These are phyloP conservation scores for Xylariales sp. DNA, from an alignment of 2,329 filamentous ascomycete species.

Conservation along the genomic window DNA sequence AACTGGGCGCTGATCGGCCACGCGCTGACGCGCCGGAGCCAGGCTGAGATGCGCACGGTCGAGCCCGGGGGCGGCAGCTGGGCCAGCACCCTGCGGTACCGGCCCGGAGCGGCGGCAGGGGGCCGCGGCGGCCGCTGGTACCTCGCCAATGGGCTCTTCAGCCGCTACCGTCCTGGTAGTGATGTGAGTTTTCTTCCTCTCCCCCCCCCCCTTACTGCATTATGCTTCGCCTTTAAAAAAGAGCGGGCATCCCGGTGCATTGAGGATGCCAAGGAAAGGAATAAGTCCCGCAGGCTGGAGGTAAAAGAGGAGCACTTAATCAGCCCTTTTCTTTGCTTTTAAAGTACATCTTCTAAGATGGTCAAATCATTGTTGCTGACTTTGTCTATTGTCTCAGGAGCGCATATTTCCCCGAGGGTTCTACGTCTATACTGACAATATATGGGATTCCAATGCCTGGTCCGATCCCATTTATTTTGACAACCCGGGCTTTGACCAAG, in stretches of 20 bases:
- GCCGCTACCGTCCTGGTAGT: slow-evolving; percentile 33
- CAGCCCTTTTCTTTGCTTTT: too few relatives aligned
- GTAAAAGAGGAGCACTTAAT: too few relatives aligned
- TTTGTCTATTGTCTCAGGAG: too few relatives aligned
- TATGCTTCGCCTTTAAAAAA: too few relatives aligned
- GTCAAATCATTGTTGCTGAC: too few relatives aligned
- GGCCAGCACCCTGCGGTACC: slow-evolving; percentile 43
- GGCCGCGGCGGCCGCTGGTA: slow-evolving; percentile 36
- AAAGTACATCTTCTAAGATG: too few relatives aligned
- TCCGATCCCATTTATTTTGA: slow-evolving; percentile 51
- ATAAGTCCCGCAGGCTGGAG: too few relatives aligned
- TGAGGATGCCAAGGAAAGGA: too few relatives aligned
- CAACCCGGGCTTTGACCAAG: slow-evolving; percentile 49
- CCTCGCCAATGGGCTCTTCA: slow-evolving; percentile 39
- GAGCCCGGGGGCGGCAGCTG: slow-evolving; percentile 47
- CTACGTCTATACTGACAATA: slow-evolving; percentile 47
- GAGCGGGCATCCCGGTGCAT: too few relatives aligned
- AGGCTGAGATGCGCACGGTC: slow-evolving; percentile 47
- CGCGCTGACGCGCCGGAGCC: slow-evolving; percentile 43
- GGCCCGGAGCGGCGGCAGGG: too few relatives aligned
- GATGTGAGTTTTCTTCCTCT: slow-evolving; percentile 16
- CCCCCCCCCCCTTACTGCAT: too few relatives aligned
- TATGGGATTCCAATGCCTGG: slow-evolving; percentile 46
- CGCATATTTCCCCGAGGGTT: slow-evolving; percentile 49
- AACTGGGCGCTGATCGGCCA: slow-evolving; percentile 50